Conservation (phyloP, 495 filamentous ascomycete genomes). For the Aspergillus mulundensis region DNA sequence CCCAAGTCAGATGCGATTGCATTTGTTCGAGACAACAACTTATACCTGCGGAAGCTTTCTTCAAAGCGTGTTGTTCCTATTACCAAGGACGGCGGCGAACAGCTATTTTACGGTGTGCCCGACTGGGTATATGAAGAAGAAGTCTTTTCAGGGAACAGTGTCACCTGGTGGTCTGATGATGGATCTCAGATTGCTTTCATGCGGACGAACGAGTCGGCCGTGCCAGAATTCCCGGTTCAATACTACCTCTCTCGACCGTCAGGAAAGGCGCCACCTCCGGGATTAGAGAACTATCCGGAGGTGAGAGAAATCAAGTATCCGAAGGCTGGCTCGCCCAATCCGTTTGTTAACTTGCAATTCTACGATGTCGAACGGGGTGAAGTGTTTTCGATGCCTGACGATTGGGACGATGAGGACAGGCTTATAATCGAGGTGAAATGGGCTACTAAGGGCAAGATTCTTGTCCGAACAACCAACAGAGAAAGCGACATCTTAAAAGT, state of each 20-base stretch:
- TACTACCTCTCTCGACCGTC: slow-evolving; percentile 90
- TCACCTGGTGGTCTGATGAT: slow-evolving; percentile 90
- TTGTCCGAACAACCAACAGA: slow-evolving; percentile 88
- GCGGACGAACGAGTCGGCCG: slow-evolving; percentile 84
- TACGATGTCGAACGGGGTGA: slow-evolving; percentile 81
- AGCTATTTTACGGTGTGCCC: slow-evolving; percentile 94
- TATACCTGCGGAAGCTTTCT: slow-evolving; percentile 72
- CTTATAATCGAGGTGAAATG: slow-evolving; percentile 92
- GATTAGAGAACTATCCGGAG: slow-evolving; percentile 88
- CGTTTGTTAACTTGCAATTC: slow-evolving; percentile 79
- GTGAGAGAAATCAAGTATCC: slow-evolving; percentile 92
- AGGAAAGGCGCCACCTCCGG: slow-evolving; percentile 62
- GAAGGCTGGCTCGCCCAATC: slow-evolving; percentile 92
- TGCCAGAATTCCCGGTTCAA: slow-evolving; percentile 90
- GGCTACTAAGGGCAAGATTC: slow-evolving; percentile 71
- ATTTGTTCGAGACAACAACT: slow-evolving; percentile 84
- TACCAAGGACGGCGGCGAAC: slow-evolving; percentile 77
- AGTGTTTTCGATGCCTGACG: slow-evolving; percentile 70
- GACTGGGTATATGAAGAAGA: slow-evolving; percentile 99
- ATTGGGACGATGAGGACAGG: slow-evolving; percentile 75
- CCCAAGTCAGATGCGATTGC: slow-evolving; percentile 79
- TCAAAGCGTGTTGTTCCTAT: slow-evolving; percentile 61
- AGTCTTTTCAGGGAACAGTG: slow-evolving; percentile 74
- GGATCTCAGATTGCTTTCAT: slow-evolving; percentile 86
- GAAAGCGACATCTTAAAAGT: slow-evolving; percentile 88